These are phyloP conservation scores for Pseudozyma sp. DNA, from an alignment of 1,284 basidiomycete genomes.

Conservation along the genomic window DNA sequence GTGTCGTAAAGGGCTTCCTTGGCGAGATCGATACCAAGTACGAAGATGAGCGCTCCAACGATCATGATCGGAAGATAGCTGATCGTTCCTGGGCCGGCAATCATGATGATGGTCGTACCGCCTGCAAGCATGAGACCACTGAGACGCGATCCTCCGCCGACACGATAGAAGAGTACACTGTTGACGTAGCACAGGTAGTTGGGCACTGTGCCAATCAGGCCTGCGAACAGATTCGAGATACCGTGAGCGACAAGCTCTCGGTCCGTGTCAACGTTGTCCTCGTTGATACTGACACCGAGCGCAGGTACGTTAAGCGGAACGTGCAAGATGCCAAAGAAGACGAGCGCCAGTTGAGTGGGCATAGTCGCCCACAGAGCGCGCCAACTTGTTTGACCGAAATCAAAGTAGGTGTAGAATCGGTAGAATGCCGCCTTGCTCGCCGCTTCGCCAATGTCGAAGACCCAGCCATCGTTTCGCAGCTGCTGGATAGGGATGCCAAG, in stretches of 20 bases:
- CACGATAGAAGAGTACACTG: conserved; percentile 80
- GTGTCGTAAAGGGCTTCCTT: conserved; percentile 97
- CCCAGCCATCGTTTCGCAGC: conserved; percentile 81
- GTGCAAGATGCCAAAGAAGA: conserved; percentile 93
- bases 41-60: conserved; percentile 87
- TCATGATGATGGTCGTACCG: conserved; percentile 79
- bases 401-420: conserved; percentile 68
- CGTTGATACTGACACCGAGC: conserved; percentile 89
- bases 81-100: conserved; percentile 79
- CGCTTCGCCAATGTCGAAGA: conserved; percentile 81
- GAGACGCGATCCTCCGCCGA: conserved; percentile 86
- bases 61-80: conserved; percentile 68
- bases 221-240: conserved; percentile 87
- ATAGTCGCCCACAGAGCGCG: conserved; percentile 69
- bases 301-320: conserved; percentile 81
- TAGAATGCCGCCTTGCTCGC: conserved; percentile 64
- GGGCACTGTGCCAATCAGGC: conserved; percentile 80
- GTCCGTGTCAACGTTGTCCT: conserved; percentile 90
- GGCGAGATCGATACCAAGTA: conserved; percentile 91
- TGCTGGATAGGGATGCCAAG: conserved; percentile 76
- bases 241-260: conserved; percentile 93
- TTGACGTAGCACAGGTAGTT: conserved; percentile 72
- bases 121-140: conserved; percentile 87
- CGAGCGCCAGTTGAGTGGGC: conserved; percentile 71
- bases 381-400: conserved; percentile 62